A percentile compares a stretch with the other conserved stretches of the same genome.
phyloP scores from a whole-genome alignment of 2,329 filamentous ascomycete species.

The Hawksworthiomyces lignivorus region DNA sequence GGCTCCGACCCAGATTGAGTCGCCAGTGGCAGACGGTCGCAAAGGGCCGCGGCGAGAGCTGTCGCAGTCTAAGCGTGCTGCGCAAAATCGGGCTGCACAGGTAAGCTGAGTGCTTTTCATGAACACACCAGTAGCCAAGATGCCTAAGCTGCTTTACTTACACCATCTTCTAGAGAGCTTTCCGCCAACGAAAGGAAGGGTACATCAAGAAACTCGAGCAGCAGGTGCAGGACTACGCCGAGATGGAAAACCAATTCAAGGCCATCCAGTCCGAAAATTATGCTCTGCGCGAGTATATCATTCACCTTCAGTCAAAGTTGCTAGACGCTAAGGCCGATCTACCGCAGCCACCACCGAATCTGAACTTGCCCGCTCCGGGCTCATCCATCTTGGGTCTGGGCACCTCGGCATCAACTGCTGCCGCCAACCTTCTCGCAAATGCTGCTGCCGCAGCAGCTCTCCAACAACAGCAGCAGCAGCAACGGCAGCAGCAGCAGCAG shows the following conservation, averaged over 20 bases:
- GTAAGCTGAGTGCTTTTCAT: too few relatives aligned
- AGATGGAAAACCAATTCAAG: slow-evolving; percentile 71
- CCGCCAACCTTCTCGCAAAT: slow-evolving; percentile 8
- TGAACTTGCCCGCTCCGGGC: slow-evolving; percentile 51
- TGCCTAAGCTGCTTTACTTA: not conserved
- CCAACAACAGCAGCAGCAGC: slow-evolving; percentile 6
- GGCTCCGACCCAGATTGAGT: slow-evolving; percentile 5
- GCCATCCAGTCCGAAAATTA: slow-evolving; percentile 83
- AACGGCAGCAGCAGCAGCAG: slow-evolving; percentile 7
- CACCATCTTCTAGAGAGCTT: slow-evolving; percentile 62
- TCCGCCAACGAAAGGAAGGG: slow-evolving; percentile 93
- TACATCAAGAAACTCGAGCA: slow-evolving; percentile 98
- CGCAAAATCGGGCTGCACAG: slow-evolving; percentile 94
- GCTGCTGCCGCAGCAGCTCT: slow-evolving; percentile 5
- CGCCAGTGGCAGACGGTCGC: slow-evolving; percentile 43
- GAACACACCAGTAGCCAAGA: too few relatives aligned
- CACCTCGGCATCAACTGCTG: slow-evolving; percentile 3
- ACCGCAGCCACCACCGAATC: slow-evolving; percentile 72
- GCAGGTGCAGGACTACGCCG: slow-evolving; percentile 73
- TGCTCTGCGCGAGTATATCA: slow-evolving; percentile 83
- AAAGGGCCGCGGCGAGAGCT: slow-evolving; percentile 86
- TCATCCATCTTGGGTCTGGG: not conserved
- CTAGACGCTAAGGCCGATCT: slow-evolving; percentile 77
- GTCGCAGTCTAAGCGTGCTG: slow-evolving; percentile 90
- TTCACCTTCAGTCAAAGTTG: slow-evolving; percentile 79